These are phyloP conservation scores for Wickerhamomyces canadensis DNA, from an alignment of 805 yeast genomes.

Conservation along the genomic window DNA sequence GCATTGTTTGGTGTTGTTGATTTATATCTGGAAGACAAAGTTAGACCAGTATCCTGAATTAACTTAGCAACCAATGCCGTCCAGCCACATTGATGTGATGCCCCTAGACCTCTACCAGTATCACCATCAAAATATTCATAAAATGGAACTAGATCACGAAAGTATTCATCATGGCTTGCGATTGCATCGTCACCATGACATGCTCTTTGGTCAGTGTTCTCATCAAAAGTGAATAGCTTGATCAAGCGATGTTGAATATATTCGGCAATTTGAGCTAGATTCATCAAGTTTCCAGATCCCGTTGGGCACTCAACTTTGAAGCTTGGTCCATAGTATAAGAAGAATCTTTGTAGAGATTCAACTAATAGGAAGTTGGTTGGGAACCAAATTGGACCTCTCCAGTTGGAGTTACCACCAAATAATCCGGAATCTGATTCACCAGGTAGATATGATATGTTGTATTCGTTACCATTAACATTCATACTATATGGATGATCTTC, in stretches of 20 bases:
- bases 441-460: conserved; percentile 68
- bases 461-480: conserved; percentile 73
- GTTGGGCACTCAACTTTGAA: conserved; percentile 85
- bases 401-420: conserved; percentile 94
- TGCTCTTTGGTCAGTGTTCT: conserved; percentile 59
- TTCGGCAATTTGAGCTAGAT: conserved; percentile 86
- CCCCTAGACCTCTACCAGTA: conserved; percentile 89
- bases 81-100: conserved; percentile 96
- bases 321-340: conserved; percentile 80
- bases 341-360: conserved; percentile 83
- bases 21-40: conserved; percentile 31
- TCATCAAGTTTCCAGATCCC: conserved; percentile 70
- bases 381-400: conserved; percentile 98
- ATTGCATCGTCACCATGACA: conserved; percentile 67
- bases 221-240: conserved; percentile 66
- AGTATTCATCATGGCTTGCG: conserved; percentile 60
- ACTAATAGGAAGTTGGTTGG: conserved; percentile 83
- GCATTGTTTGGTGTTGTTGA: conserved; percentile 1
- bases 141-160: conserved; percentile 71
- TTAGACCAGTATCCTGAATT: conserved; percentile 82
- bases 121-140: conserved; percentile 92
- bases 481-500: conserved; percentile 78
- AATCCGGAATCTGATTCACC: conserved; percentile 90
- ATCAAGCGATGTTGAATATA: conserved; percentile 83
- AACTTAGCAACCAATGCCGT: conserved; percentile 88